phyloP scores from a whole-genome alignment of 805 yeast species.

The Nakazawaea ishiwadae region DNA sequence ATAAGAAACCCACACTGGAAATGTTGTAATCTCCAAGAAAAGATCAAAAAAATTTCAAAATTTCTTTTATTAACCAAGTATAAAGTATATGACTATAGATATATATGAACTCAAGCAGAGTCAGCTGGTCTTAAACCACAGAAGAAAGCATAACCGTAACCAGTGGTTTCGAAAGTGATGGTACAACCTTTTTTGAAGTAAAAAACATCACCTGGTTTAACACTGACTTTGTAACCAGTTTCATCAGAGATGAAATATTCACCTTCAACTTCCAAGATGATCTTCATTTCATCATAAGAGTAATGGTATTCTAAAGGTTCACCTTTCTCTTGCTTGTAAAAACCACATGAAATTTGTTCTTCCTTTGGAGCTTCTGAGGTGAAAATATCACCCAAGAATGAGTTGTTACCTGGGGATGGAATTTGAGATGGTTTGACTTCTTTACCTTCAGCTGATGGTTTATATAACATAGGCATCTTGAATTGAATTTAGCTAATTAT shows the following conservation, averaged over 20 bases:
- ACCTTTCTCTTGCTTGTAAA: conserved; percentile 66
- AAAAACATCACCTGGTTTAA: conserved; percentile 62
- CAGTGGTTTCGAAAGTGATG: conserved; percentile 56
- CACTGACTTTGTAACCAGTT: conserved; percentile 53
- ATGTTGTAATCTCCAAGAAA: too few relatives aligned
- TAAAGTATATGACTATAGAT: not conserved
- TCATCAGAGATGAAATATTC: conserved; percentile 59
- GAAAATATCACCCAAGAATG: conserved; percentile 64
- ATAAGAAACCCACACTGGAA: too few relatives aligned
- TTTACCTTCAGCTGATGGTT: conserved; percentile 48
- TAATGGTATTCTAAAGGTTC: conserved; percentile 65
- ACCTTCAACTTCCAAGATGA: conserved; percentile 64
- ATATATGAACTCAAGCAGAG: conserved; percentile 20
- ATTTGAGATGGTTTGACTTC: conserved; percentile 52
- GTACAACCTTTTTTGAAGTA: conserved; percentile 66
- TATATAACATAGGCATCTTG: conserved; percentile 52
- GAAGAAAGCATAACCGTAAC: conserved; percentile 62
- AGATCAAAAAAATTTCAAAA: too few relatives aligned
- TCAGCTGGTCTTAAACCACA: conserved; percentile 52
- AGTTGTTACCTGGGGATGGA: conserved; percentile 62
- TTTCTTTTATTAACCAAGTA: not conserved
- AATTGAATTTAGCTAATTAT: not conserved
- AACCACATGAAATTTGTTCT: conserved; percentile 60
- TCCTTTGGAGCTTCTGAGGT: conserved; percentile 58
- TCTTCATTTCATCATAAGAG: conserved; percentile 65